Base-by-base conservation (phyloP, 225 moss, liverwort and hornwort genomes). In the Sphagnum contortum region DNA sequence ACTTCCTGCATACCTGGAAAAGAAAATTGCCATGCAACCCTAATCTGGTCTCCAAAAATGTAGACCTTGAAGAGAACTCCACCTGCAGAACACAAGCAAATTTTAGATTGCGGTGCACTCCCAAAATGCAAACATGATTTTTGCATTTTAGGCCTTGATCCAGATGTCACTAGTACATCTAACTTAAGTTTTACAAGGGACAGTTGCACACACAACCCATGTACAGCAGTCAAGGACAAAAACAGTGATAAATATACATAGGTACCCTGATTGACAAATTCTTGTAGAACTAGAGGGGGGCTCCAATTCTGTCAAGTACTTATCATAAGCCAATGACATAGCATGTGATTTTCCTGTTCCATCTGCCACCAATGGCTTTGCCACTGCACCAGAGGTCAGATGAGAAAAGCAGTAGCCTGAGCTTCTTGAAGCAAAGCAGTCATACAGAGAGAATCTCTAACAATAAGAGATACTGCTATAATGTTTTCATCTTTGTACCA, bases 241-340 rank as follows among this genome's bases (percentile, higher is more conserved):
- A n/a, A n/a, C 44, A n/a, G n/a, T n/a, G 54, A 48, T 44, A 4
- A 44, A 9, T 48, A 50, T 2, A 65, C 44, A 48, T 70, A 83
- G n/a, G n/a, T n/a, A n/a, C 83, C 80, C 54, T 83, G 83, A 66
- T 83, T 83, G 9, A 83, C 80, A 55, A 83, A 83, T n/a, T n/a
- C n/a, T n/a, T n/a, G n/a, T n/a, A n/a, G n/a, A n/a, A n/a, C n/a
- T n/a, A n/a, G n/a, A n/a, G 48, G 83, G 83, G 63, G 83, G 76
- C 62, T 77, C 75, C 67, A 83, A 48, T 12, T 71, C 74, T 44
- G 67, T 67, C 64, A 83, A 70, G 61, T 70, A 74, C 48, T 72
- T 74, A 49, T 83, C 83, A 59, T 83, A 83, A n/a, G 80, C 83
- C 72, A 83, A 58, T 62, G 80, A 83, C 83, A 83, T 83, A 51